Base-by-base conservation (phyloP, 441 rosid species). In the Populus hybrid region DNA sequence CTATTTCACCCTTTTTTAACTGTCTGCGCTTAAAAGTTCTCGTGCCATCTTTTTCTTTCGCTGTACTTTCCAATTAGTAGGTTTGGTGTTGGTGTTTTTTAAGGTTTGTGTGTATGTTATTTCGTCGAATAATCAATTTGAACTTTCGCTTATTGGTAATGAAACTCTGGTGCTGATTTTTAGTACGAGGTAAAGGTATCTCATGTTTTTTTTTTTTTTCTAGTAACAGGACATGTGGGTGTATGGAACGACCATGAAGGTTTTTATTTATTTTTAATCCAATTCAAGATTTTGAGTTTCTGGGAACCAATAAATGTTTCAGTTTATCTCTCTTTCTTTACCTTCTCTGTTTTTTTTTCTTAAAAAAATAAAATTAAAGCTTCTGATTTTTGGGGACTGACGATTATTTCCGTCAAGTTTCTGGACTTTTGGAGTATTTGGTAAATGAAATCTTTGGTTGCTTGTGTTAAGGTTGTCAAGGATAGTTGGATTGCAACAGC, bases 401-500 rank as follows among this genome's bases (percentile, higher is more conserved):
- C 10, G 42, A 36, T 36, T 36, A 36, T 36, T 8, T 36, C 42
- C 9, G 3, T 36, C 8, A 36, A 36, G 42, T 36, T 36, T 36
- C 42, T 7, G 42, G 10, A 36, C 42, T 9, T 28, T 59, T 72
- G 12, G 71, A n/a, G 70, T 40, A 36, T 70, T 63, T 42, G 38
- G 14, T 71, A 40, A 65, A 66, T 28, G 24, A 30, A 28, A 11
- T 50, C 2, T 72, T 67, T 74, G 50, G 35, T 75, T 32, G 36
- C n/a, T 24, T 5, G 67, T 30, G 57, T 66, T 69, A 11, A 28
- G 74, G 53, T 38, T 28, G 10, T 72, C 76, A 50, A 57, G 71
- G 65, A 66, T 71, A 75, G 42, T 38, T 79, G 64, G 74, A 42
- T 50, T 63, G 26, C 75, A 59, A 26, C 40, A 10, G 14, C 64